Evolutionary conservation across 2,329 filamentous ascomycete genomes (phyloP), one percentile per base, ranked within the genome.

Genomic region (Apiospora arundinis): DNA sequence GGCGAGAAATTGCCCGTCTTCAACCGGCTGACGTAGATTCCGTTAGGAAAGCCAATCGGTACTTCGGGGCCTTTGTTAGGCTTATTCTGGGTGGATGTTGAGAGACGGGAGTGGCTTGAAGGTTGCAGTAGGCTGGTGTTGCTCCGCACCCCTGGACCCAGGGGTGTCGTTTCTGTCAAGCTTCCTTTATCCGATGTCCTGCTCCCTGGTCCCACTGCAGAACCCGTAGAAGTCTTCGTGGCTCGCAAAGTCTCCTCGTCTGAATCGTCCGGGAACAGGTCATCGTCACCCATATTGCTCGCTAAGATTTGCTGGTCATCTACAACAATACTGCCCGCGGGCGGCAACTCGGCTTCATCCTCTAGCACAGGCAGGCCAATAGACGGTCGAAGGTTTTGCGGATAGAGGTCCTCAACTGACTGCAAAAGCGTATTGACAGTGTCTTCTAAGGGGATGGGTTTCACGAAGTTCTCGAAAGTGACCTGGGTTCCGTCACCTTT

Each of bases 321-420:
- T 6, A 94, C 90, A 28, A 91, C 84, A 60, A 92, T 85, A 72
- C 84, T 88, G 72, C 82, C 84, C 9, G 78, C 63, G 1, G 81
- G 81, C 23, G 23, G 6, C 40, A 45, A 11, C n/a, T 46, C 44
- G 18, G 25, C n/a, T 18, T 80, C 74, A 5, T 76, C 72, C 67
- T 83, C 80, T 0, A 76, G 72, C 6, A 76, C 76, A 7, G 75
- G 69, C 9, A 76, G 70, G 0, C 85, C 85, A 5, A 90, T 78
- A 3, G 80, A 82, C n/a, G 83, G 82, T 21, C 82, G 78, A 28
- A 95, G 81, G 67, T 90, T 92, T 25, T 89, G 86, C 0, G 93
- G 92, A 78, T 93, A 97, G 21, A 99, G 85, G 78, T 98, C 95
- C 78, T 95, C 92, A 0, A 98, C 91, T 69, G 95, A 95, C 77